A percentile compares a stretch with the other conserved stretches of the same genome.
phyloP scores from a whole-genome alignment of 1,284 basidiomycete genomes.

The Psilocybe mexicana region DNA sequence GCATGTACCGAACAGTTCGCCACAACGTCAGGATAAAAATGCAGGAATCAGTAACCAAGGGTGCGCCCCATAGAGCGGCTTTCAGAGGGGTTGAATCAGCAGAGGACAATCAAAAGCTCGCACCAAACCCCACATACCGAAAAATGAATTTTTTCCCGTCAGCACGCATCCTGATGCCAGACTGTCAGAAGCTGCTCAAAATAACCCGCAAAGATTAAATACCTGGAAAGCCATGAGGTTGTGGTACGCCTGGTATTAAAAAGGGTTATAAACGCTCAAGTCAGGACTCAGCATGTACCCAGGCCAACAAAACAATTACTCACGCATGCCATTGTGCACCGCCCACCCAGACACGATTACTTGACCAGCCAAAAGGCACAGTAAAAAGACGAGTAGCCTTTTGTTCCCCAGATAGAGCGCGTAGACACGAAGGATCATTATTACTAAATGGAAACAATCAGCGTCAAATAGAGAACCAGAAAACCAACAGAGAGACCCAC shows the following conservation, averaged over 20 bases:
- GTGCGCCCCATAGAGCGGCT: slow-evolving; percentile 31
- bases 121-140: slow-evolving; percentile 10
- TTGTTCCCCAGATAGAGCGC: slow-evolving; percentile 23
- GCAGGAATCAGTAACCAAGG: slow-evolving; percentile 28
- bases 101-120: not conserved
- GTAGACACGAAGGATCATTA: slow-evolving; percentile 27
- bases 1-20: slow-evolving; percentile 20
- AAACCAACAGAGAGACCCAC: slow-evolving; percentile 9
- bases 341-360: slow-evolving; percentile 12
- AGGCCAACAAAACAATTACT: slow-evolving; percentile 1
- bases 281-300: too few relatives aligned
- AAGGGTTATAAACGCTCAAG: not conserved
- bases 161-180: slow-evolving; percentile 17
- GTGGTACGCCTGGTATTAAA: slow-evolving; percentile 13
- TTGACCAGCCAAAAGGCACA: slow-evolving; percentile 18
- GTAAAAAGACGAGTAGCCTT: slow-evolving; percentile 19
- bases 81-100: not conserved
- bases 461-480: too few relatives aligned
- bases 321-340: slow-evolving; percentile 13
- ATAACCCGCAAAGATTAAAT: not conserved
- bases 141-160: slow-evolving; percentile 21
- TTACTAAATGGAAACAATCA: slow-evolving; percentile 14
- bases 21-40: slow-evolving; percentile 31
- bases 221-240: slow-evolving; percentile 18
- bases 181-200: not conserved